Conservation (phyloP, 768 basidiomycete genomes). For the Paxillus ammoniavirescens region DNA sequence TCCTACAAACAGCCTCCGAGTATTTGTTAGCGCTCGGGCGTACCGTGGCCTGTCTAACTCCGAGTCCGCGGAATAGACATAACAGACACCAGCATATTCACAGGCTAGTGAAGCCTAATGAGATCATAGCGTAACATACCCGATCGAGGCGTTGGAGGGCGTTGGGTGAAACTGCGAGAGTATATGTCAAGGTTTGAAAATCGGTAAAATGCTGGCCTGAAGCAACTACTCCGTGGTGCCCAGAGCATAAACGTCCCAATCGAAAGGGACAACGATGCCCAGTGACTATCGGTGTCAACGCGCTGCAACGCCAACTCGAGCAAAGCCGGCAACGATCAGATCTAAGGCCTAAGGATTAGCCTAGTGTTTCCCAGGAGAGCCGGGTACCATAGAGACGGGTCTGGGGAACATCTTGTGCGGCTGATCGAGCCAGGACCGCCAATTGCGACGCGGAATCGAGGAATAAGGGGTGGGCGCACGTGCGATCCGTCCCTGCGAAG, state of each 20-base stretch:
- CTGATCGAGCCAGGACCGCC: not conserved
- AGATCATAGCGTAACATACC: not conserved
- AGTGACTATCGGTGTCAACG: not conserved
- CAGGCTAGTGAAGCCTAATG: not conserved
- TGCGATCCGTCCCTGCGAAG: not conserved
- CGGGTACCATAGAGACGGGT: not conserved
- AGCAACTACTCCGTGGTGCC: not conserved
- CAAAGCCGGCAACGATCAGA: not conserved
- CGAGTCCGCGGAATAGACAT: not conserved
- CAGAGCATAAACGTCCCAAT: not conserved
- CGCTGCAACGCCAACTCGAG: not conserved
- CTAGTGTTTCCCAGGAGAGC: not conserved
- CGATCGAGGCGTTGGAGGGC: not conserved
- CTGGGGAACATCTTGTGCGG: not conserved
- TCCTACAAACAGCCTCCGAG: not conserved
- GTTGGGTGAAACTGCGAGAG: not conserved
- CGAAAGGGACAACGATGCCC: not conserved
- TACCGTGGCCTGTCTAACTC: not conserved
- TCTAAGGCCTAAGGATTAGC: not conserved
- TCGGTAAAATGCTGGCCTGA: not conserved
- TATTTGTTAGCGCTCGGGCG: not conserved
- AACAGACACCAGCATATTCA: not conserved
- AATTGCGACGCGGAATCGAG: not conserved
- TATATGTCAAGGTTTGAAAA: not conserved
- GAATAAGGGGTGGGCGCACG: not conserved